Evolutionary conservation across 768 basidiomycete species (phyloP).

Genomic region (Ramaria sp.): DNA sequence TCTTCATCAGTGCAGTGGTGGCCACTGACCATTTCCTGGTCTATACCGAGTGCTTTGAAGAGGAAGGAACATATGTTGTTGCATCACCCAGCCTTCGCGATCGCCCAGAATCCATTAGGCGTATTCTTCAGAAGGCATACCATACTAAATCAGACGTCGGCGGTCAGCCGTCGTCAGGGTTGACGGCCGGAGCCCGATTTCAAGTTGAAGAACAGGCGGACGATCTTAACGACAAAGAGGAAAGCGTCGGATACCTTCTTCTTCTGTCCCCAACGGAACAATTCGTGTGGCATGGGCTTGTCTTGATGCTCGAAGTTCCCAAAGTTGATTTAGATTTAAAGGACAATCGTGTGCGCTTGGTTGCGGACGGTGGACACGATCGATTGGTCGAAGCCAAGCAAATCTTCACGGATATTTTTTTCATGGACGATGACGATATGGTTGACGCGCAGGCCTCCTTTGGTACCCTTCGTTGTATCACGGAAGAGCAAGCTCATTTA

Average conservation of each 20-base stretch:
- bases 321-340: conserved; percentile 73
- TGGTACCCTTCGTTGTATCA: conserved; percentile 38
- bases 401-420: conserved; percentile 56
- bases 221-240: conserved; percentile 32
- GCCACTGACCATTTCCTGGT: conserved; percentile 89
- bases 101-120: conserved; percentile 63
- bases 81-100: conserved; percentile 70
- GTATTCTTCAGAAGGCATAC: conserved; percentile 79
- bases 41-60: conserved; percentile 78
- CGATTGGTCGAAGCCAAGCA: conserved; percentile 71
- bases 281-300: conserved; percentile 88
- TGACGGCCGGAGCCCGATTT: conserved; percentile 24
- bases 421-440: conserved; percentile 39
- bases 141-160: conserved; percentile 45
- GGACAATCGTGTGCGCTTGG: conserved; percentile 82
- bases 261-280: conserved; percentile 74
- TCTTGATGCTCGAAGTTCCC: conserved; percentile 67
- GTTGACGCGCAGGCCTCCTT: conserved; percentile 34
- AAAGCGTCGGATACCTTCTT: conserved; percentile 68
- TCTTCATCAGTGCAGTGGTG: conserved; percentile 71
- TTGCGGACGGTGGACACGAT: conserved; percentile 81
- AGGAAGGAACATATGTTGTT: conserved; percentile 87
- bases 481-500: conserved; percentile 83
- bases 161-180: conserved; percentile 36
- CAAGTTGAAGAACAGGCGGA: conserved; percentile 22